phyloP scores from a whole-genome alignment of 805 yeast species.

The Wickerhamiella allomyrinae region DNA sequence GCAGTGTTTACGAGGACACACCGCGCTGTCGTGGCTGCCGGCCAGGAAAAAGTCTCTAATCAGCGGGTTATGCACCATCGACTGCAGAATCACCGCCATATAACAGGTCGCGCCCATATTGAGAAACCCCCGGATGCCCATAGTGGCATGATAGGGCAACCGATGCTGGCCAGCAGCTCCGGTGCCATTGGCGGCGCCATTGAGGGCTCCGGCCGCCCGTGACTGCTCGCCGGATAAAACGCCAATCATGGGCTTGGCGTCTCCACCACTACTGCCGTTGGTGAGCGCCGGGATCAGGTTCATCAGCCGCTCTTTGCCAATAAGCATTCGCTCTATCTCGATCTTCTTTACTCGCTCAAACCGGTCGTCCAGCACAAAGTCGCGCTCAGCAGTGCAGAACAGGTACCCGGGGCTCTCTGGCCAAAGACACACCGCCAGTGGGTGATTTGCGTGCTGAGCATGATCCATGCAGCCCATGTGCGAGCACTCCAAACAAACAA shows the following conservation, averaged over 20 bases:
- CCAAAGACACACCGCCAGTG: slow-evolving; percentile 1
- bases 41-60: slow-evolving; percentile 63
- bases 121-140: slow-evolving; percentile 79
- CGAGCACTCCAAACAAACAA: slow-evolving; percentile 1
- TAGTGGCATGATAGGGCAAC: slow-evolving; percentile 41
- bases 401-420: not conserved
- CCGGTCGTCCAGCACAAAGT: not conserved
- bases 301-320: not conserved
- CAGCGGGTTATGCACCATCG: slow-evolving; percentile 80
- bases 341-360: not conserved
- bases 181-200: not conserved
- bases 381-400: not conserved
- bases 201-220: not conserved
- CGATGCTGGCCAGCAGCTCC: not conserved
- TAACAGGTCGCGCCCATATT: slow-evolving; percentile 97
- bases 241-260: not conserved
- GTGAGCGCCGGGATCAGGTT: not conserved
- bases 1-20: slow-evolving; percentile 33
- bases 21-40: slow-evolving; percentile 53
- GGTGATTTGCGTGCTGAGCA: not conserved
- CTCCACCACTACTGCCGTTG: not conserved
- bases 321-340: not conserved
- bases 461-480: slow-evolving; percentile 1
- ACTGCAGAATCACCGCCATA: slow-evolving; percentile 86
- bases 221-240: not conserved